Evolutionary conservation across 2,329 filamentous ascomycete genomes (phyloP).

Genomic region (Exserohilum turcica): DNA sequence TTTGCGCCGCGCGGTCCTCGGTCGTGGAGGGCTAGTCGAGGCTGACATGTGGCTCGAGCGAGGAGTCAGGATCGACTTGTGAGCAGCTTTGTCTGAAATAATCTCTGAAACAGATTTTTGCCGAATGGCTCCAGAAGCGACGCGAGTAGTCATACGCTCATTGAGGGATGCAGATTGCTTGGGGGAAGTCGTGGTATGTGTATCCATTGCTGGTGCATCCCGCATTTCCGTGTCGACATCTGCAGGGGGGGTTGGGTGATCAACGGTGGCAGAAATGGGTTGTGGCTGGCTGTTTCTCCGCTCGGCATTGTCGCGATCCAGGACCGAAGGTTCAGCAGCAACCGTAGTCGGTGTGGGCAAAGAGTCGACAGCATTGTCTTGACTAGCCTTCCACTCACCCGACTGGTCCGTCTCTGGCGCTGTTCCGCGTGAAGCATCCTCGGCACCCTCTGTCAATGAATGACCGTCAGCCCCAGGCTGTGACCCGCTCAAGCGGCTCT

Average conservation of each 20-base stretch:
- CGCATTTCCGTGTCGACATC: constrained; percentile 44
- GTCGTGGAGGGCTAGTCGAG: constrained; percentile 32
- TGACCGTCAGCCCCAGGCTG: constrained; percentile 11
- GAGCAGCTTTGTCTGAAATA: constrained; percentile 62
- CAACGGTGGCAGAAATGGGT: constrained; percentile 14
- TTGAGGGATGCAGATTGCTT: constrained; percentile 29
- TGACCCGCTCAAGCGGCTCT: constrained; percentile 32
- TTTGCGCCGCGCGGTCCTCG: constrained; percentile 48
- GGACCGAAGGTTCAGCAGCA: constrained; percentile 36
- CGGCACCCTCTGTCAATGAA: constrained; percentile 33
- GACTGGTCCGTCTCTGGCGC: constrained; percentile 9
- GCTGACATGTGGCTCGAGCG: constrained; percentile 36
- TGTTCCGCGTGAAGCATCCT: constrained; percentile 21
- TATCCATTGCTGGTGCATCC: constrained; percentile 26
- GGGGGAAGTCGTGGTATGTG: constrained; percentile 25
- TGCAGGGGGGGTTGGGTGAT: constrained; percentile 46
- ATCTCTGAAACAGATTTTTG: constrained; percentile 77
- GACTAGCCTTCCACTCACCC: constrained; percentile 16
- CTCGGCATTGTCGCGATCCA: constrained; percentile 32
- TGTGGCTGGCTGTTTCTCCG: constrained; percentile 13
- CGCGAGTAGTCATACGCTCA: constrained; percentile 69
- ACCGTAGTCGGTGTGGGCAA: constrained; percentile 45
- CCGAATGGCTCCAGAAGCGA: constrained; percentile 71
- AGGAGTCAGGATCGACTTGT: constrained; percentile 52
- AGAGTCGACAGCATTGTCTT: constrained; percentile 37